Evolutionary conservation across 371 early-diverging fungal genomes (phyloP).

Genomic region (Actinomortierella ambigua): DNA sequence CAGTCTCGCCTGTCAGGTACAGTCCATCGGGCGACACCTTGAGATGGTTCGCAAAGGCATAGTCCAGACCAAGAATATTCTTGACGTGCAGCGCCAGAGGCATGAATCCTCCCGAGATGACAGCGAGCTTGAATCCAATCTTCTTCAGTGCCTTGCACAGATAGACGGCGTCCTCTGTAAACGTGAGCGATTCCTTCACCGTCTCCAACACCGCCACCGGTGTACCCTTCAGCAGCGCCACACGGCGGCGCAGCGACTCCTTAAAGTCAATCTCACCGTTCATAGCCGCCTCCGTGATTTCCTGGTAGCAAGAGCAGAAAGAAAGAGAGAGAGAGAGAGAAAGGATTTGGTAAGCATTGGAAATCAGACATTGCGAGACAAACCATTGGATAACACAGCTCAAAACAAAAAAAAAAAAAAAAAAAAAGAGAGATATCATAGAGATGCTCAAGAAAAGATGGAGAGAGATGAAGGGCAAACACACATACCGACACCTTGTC

Average conservation of each 20-base stretch:
- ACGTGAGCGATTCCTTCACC: constrained; percentile 76
- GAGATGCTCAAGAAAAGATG: not conserved
- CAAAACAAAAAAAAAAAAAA: not conserved
- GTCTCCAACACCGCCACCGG: constrained; percentile 80
- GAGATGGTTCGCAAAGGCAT: constrained; percentile 96
- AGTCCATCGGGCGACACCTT: constrained; percentile 83
- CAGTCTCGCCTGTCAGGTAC: constrained; percentile 82
- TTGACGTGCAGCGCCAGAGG: constrained; percentile 92
- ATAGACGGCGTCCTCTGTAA: constrained; percentile 91
- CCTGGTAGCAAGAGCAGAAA: constrained; percentile 45
- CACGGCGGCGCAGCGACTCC: constrained; percentile 88
- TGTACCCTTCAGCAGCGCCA: constrained; percentile 86
- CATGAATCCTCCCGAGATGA: constrained; percentile 95
- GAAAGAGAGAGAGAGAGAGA: constrained; percentile 5
- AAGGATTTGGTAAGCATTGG: no score
- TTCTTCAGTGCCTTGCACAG: constrained; percentile 88
- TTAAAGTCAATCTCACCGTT: constrained; percentile 96
- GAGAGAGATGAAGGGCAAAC: no score
- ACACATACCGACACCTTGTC: constrained; percentile 85
- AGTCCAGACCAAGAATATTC: constrained; percentile 88
- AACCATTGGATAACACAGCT: not conserved
- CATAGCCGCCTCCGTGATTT: constrained; percentile 96
- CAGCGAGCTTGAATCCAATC: constrained; percentile 93
- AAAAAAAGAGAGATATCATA: not conserved
- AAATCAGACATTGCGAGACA: not conserved